A percentile compares a stretch with the other conserved stretches of the same genome.
Conservation (phyloP, 805 yeast genomes). For the Candida tammaniensis region DNA sequence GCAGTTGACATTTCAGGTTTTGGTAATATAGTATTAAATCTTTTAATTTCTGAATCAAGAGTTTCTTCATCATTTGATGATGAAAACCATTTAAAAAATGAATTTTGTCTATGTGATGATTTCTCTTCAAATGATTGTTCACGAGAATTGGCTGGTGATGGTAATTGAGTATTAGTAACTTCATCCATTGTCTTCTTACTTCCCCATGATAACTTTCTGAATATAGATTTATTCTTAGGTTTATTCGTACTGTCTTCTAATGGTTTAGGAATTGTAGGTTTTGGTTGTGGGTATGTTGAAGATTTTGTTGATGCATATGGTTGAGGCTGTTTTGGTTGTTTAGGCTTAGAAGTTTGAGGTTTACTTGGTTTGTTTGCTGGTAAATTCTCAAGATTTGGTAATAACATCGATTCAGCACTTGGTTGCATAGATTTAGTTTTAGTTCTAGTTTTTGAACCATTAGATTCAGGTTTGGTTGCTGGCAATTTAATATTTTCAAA, state of each 20-base stretch:
- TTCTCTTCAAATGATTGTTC: slow-evolving; percentile 25
- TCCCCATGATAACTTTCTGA: slow-evolving; percentile 54
- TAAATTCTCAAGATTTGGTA: slow-evolving; percentile 22
- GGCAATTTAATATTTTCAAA: slow-evolving; percentile 52
- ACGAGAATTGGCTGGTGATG: slow-evolving; percentile 34
- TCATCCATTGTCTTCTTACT: slow-evolving; percentile 37
- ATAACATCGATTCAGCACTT: slow-evolving; percentile 33
- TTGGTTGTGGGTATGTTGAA: slow-evolving; percentile 16
- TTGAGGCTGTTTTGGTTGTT: slow-evolving; percentile 18
- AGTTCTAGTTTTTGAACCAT: slow-evolving; percentile 4
- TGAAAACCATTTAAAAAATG: slow-evolving; percentile 45
- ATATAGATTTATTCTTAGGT: slow-evolving; percentile 36
- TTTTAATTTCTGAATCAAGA: slow-evolving; percentile 27
- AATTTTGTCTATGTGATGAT: slow-evolving; percentile 17
- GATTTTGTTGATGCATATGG: slow-evolving; percentile 11
- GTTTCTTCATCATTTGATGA: slow-evolving; percentile 22
- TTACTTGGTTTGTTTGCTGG: not conserved
- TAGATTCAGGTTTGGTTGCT: slow-evolving; percentile 19
- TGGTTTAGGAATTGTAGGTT: slow-evolving; percentile 23
- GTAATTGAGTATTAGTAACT: slow-evolving; percentile 22
- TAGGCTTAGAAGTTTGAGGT: not conserved
- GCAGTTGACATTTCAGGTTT: slow-evolving; percentile 63
- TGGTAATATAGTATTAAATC: slow-evolving; percentile 40
- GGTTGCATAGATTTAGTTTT: slow-evolving; percentile 30
- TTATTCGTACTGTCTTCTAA: slow-evolving; percentile 34